These are phyloP conservation scores for Sclerotinia minor DNA, from an alignment of 2,329 filamentous ascomycete species.

Conservation along the genomic window DNA sequence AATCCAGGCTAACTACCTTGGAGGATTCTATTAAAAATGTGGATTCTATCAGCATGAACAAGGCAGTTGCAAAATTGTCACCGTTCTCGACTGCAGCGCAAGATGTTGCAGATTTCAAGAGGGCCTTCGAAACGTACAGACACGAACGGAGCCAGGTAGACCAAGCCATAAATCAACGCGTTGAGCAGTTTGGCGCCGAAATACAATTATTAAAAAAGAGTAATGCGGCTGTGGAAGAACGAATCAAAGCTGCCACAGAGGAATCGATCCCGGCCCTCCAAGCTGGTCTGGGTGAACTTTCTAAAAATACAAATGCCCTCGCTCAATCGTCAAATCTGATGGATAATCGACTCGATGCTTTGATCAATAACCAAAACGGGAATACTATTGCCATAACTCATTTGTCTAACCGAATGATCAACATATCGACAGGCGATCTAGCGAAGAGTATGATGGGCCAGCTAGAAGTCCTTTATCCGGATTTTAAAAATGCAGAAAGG, in stretches of 20 bases:
- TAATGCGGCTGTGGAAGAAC: neutral
- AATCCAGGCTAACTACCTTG: conserved; percentile 5
- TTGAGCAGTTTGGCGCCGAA: neutral
- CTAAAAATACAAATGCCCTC: neutral
- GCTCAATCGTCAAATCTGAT: neutral
- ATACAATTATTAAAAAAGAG: neutral
- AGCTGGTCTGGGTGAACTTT: neutral
- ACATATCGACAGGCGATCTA: conserved; percentile 16
- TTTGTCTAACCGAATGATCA: conserved; percentile 10
- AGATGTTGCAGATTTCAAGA: conserved; percentile 9
- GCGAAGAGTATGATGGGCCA: conserved; percentile 20
- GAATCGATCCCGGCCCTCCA: neutral
- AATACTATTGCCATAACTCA: conserved; percentile 16
- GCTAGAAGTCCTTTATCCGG: conserved; percentile 18
- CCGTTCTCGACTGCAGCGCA: conserved; percentile 7
- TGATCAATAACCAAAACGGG: conserved; percentile 1
- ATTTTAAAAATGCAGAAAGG: conserved; percentile 6
- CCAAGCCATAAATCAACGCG: neutral
- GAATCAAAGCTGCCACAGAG: neutral
- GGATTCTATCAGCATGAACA: neutral
- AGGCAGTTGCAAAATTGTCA: neutral
- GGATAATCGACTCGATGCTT: neutral
- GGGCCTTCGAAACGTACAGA: neutral
- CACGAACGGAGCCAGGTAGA: neutral
- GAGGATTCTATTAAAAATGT: conserved; percentile 8